These are phyloP conservation scores for Akanthomyces lecanii DNA, from an alignment of 2,329 filamentous ascomycete species.

Conservation along the genomic window DNA sequence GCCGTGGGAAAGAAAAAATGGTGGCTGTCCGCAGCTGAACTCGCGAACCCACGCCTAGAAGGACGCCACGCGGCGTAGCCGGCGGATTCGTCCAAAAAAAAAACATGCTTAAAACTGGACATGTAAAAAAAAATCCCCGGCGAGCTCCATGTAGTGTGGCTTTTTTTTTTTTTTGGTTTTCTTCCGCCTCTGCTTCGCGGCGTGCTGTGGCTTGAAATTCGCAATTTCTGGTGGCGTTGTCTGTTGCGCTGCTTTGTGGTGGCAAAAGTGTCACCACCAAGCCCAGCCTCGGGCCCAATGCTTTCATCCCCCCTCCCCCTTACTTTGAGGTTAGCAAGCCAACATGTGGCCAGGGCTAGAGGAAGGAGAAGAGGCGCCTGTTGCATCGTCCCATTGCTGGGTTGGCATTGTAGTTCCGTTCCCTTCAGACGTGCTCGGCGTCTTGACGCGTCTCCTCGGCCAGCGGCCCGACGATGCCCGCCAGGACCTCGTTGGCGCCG, in stretches of 20 bases:
- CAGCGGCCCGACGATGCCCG: constrained; percentile 43
- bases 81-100: not conserved
- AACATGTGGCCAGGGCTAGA: too few relatives aligned
- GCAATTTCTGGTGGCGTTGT: too few relatives aligned
- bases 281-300: too few relatives aligned
- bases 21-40: not conserved
- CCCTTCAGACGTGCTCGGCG: constrained; percentile 28
- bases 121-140: too few relatives aligned
- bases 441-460: constrained; percentile 46
- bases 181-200: not conserved
- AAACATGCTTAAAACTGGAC: not conserved
- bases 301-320: too few relatives aligned
- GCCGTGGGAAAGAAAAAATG: not conserved
- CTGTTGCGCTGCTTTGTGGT: too few relatives aligned
- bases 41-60: not conserved
- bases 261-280: too few relatives aligned
- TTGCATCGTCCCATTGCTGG: too few relatives aligned
- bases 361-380: too few relatives aligned
- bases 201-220: too few relatives aligned
- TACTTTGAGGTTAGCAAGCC: too few relatives aligned
- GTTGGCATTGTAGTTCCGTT: too few relatives aligned
- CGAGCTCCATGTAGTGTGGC: not conserved
- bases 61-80: not conserved
- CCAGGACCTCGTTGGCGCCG: constrained; percentile 47
- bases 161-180: not conserved